Evolutionary conservation across 75 land plant species (phyloP), one percentile per base, ranked within the genome.

Genomic region (Selaginella moellendorffii): DNA sequence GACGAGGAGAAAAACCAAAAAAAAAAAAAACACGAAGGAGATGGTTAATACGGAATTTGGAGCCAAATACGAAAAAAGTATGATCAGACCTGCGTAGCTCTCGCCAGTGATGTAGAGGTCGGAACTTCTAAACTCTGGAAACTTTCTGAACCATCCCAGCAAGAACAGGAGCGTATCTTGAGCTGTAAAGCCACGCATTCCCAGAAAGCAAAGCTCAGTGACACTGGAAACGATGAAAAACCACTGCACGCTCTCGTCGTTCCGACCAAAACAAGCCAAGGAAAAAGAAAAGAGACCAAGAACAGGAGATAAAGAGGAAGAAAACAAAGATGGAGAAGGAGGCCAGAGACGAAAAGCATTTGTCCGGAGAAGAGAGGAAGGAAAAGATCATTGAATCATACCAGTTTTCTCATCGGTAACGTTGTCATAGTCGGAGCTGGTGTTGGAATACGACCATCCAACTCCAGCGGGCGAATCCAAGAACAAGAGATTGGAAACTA

Each of bases 41-140:
- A 25, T 1, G 25, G 26, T 0, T 21, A 24, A 31, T 0, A 17
- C 20, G 14, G 31, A 0, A 10, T 63, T 24, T 29, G n/a, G n/a
- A n/a, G n/a, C n/a, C n/a, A n/a, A n/a, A n/a, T n/a, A n/a, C n/a
- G n/a, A n/a, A n/a, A n/a, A n/a, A n/a, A n/a, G n/a, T n/a, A n/a
- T n/a, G n/a, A n/a, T n/a, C n/a, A n/a, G n/a, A 83, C 90, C 90
- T 76, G 80, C 90, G 68, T 83, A 87, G 65, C 91, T 87, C 65
- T 84, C 87, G 9, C 91, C 91, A 27, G 82, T 63, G 0, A 87
- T 83, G 75, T 77, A 84, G 64, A 84, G 83, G 19, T 77, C 82
- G 56, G 76, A 77, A 53, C 67, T 58, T 24, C 79, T 79, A 52
- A 54, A 84, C 36, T 84, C 75, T 36, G 87, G 84, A 63, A 79